Evolutionary conservation across 2,329 filamentous ascomycete genomes (phyloP).

Genomic region (Chaetomium globosum): DNA sequence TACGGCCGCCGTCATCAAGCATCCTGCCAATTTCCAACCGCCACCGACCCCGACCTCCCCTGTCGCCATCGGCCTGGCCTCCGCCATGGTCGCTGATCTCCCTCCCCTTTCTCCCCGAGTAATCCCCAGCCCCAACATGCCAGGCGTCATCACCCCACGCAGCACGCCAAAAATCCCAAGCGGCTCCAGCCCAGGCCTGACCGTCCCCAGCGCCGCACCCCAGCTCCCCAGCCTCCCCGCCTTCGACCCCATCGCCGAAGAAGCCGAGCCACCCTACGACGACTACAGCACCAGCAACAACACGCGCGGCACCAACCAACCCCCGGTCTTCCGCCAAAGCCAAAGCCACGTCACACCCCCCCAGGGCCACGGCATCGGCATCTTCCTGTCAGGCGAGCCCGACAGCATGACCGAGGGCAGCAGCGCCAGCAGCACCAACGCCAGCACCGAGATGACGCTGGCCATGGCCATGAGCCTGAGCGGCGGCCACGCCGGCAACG

Average conservation of each 20-base stretch:
- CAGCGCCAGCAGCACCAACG: conserved; percentile 32
- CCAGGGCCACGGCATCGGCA: conserved; percentile 5
- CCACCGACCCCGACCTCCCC: conserved; percentile 26
- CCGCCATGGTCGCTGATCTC: conserved; percentile 33
- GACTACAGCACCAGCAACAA: background rate
- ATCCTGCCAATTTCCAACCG: conserved; percentile 11
- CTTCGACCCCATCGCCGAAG: conserved; percentile 34
- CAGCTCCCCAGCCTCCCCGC: conserved; percentile 33
- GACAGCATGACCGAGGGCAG: conserved; percentile 41
- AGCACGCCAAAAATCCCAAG: background rate
- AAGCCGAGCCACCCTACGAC: conserved; percentile 24
- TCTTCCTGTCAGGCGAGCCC: conserved; percentile 28
- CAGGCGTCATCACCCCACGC: conserved; percentile 8
- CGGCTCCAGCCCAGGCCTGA: conserved; percentile 1
- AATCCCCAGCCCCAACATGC: conserved; percentile 14
- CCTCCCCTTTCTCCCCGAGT: conserved; percentile 35
- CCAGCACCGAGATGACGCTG: conserved; percentile 17
- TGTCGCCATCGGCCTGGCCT: conserved; percentile 32
- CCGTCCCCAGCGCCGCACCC: conserved; percentile 26
- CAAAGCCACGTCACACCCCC: background rate
- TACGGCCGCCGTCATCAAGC: background rate
- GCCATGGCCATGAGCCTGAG: background rate
- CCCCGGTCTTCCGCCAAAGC: conserved; percentile 1
- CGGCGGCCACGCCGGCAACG: background rate
- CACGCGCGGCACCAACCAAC: background rate